Percentiles rank a stretch among this genome's conserved stretches.
These are phyloP conservation scores for Komagataella mondaviorum DNA, from an alignment of 805 yeast species.

Conservation along the genomic window DNA sequence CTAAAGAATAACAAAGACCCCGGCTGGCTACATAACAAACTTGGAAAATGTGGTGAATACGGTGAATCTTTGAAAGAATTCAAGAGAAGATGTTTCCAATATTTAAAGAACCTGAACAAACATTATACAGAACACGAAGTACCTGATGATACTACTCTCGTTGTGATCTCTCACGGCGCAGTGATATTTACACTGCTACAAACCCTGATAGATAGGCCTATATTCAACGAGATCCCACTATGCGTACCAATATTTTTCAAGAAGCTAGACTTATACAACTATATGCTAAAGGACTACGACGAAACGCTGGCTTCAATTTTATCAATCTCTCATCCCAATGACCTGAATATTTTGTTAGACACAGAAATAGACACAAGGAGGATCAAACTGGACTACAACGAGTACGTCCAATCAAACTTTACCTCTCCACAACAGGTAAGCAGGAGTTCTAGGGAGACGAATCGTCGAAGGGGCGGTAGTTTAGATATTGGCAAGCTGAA, in stretches of 20 bases:
- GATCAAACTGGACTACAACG: constrained; percentile 12
- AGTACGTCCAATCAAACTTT: constrained; percentile 8
- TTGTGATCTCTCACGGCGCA: constrained; percentile 29
- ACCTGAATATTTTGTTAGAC: constrained; percentile 11
- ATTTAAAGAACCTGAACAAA: constrained; percentile 19
- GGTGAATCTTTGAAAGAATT: constrained; percentile 25
- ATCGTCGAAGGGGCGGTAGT: neutral
- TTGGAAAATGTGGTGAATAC: constrained; percentile 29
- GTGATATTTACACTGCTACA: constrained; percentile 25
- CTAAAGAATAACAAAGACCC: constrained; percentile 12
- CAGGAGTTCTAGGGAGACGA: constrained; percentile 4
- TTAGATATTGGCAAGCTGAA: neutral
- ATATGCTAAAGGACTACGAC: constrained; percentile 17
- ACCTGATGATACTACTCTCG: constrained; percentile 15
- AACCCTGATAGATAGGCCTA: constrained; percentile 20
- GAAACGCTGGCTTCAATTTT: constrained; percentile 16
- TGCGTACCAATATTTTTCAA: constrained; percentile 19
- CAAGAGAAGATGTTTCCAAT: constrained; percentile 20
- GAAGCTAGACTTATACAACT: constrained; percentile 12
- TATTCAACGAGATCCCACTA: constrained; percentile 26
- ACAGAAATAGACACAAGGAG: constrained; percentile 13
- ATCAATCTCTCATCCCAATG: constrained; percentile 11
- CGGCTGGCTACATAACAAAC: constrained; percentile 18
- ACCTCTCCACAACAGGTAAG: constrained; percentile 3
- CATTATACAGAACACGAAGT: constrained; percentile 13